Evolutionary conservation across 768 basidiomycete genomes (phyloP).

Genomic region (Pleurotus pulmonarius): DNA sequence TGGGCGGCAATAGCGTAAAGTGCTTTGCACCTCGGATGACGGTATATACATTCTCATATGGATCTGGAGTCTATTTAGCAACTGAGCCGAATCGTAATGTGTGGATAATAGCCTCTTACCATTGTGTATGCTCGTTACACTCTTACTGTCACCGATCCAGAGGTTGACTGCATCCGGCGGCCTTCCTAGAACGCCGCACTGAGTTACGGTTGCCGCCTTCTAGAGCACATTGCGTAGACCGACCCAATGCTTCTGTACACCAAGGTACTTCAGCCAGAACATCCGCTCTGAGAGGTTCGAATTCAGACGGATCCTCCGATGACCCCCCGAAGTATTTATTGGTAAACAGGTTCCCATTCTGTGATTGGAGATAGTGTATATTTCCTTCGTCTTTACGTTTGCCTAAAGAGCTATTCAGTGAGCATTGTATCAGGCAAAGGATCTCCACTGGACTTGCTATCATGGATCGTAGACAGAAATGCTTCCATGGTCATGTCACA

Average conservation of each 20-base stretch:
- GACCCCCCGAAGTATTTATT: conserved; percentile 31
- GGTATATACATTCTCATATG: conserved; percentile 92
- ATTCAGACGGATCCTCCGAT: conserved; percentile 47
- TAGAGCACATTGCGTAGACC: conserved; percentile 13
- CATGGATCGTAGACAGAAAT: conserved; percentile 35
- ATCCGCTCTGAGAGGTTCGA: conserved; percentile 57
- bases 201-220: not conserved
- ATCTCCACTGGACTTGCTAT: too few species aligned
- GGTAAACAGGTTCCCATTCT: conserved; percentile 85
- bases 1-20: conserved; percentile 84
- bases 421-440: too few species aligned
- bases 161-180: conserved; percentile 87
- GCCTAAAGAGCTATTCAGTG: too few species aligned
- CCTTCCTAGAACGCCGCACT: conserved; percentile 33
- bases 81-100: not conserved
- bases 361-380: conserved; percentile 80
- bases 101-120: conserved; percentile 39
- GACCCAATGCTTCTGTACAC: conserved; percentile 79
- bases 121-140: conserved; percentile 83
- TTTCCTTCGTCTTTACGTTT: conserved; percentile 15
- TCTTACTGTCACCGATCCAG: conserved; percentile 82
- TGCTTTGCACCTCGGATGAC: conserved; percentile 82
- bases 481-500: conserved; percentile 64
- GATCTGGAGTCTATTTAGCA: conserved; percentile 45
- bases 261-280: conserved; percentile 68